Percentiles rank a stretch among this genome's conserved stretches.
Conservation (phyloP, 176 grass and related monocot genomes). For the Lolium multiflorum region DNA sequence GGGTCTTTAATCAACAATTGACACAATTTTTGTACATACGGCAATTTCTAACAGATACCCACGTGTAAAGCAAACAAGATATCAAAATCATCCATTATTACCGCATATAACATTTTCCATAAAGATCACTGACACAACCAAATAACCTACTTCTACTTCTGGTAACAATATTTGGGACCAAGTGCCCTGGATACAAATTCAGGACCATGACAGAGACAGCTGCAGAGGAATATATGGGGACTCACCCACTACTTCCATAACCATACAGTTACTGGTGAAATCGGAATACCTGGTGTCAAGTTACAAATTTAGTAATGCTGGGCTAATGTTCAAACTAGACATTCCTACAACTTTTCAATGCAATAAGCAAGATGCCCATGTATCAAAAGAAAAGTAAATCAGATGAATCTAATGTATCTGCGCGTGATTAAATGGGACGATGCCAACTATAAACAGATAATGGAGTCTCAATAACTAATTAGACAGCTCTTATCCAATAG, state of each 20-base stretch:
- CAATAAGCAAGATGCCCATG: too few species aligned
- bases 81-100: neutral
- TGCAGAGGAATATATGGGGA: constrained; percentile 46
- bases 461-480: neutral
- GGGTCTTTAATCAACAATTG: neutral
- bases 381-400: too few species aligned
- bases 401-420: too few species aligned
- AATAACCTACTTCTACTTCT: constrained; percentile 26
- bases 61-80: constrained; percentile 16
- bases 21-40: neutral
- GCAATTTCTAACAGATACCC: neutral
- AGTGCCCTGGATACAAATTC: constrained; percentile 38
- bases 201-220: constrained; percentile 42
- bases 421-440: neutral
- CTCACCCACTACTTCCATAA: constrained; percentile 61
- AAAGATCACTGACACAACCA: neutral
- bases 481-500: neutral
- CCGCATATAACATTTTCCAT: constrained; percentile 22
- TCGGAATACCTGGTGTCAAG: constrained; percentile 55
- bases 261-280: constrained; percentile 48
- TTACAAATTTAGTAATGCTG: constrained; percentile 55
- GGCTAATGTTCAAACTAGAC: constrained; percentile 41
- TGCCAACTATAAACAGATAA: constrained; percentile 20
- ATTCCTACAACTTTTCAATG: constrained; percentile 36
- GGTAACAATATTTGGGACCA: constrained; percentile 35